Base-by-base conservation (phyloP, 169 alveolate genomes). In the Plasmodium malariae region DNA sequence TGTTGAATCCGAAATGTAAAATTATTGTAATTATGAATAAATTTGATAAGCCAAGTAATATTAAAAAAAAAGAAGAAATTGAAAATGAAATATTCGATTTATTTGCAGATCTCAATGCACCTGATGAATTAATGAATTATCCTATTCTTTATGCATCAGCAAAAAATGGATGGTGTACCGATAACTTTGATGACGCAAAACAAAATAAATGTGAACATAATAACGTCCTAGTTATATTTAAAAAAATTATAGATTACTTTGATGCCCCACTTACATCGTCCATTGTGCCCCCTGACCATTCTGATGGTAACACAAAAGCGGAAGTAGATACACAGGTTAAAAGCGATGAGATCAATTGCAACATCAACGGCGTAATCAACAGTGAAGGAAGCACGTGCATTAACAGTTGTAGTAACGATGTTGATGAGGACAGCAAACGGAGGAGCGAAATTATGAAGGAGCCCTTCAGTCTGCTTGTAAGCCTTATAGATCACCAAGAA, bases 141-240 rank as follows among this genome's bases (percentile, higher is more conserved):
- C 99, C 99, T 12, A 78, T 97, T 2, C 87, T 97, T 49, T 98
- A 95, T 83, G 98, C 98, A 40, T 96, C 99, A 24, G 99, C 98
- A 17, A 96, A 96, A 83, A 96, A 94, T 86, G 96, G 96, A 62
- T 83, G 96, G 96, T 96, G 93, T 54, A 87, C 88, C 6, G 92
- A 76, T 49, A 74, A 65, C 14, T 63, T 67, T 34, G 88, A 92
- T 2, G 95, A 88, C 2, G 89, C 89, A 9, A 88, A 88, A 24
- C 57, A 49, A 37, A 74, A 88, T 19, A 74, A 71, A 24, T 51
- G 80, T 54, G 73, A 55, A 69, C 80, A 86, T 17, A 71, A 68
- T 70, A 59, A 86, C 49, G 92, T 86, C 1, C 40, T 86, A 59
- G 69, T 57, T 24, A 55, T 86, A 51, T 86, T 86, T 86, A 86